Evolutionary conservation across 129 eudicot species (phyloP), one percentile per base, ranked within the genome.

Genomic region (Deinandra increscens): DNA sequence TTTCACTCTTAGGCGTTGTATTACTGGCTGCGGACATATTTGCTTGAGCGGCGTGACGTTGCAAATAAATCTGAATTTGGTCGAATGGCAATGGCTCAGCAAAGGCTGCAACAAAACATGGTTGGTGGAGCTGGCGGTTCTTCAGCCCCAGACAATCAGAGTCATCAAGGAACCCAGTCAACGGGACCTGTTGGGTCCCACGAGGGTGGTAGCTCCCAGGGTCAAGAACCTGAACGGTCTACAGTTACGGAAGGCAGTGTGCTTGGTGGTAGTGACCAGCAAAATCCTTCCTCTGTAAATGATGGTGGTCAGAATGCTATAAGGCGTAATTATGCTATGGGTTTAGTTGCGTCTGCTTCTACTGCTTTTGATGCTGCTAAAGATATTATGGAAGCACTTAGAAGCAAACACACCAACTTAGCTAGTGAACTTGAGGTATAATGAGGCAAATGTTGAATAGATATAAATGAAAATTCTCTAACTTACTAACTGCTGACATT

Each of bases 321-420:
- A 15, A 87, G 99, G 77, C 99, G 99, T 66, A 87, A 76, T 53
- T 82, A 85, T 66, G 95, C 93, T 43, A 78, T 89, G 83, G 88
- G 91, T n/a, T 81, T 88, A 59, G 94, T 84, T 74, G 97, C 93
- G 62, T 89, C 93, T 80, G 97, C 97, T 42, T 86, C 99, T 76
- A 94, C 91, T 79, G 99, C 97, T 64, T 94, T 94, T 70, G 99
- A 94, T 78, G 99, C 99, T 74, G 99, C 97, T 14, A 94, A 94
- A 72, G 99, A 94, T 72, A 87, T 94, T 41, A 94, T 94, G 99
- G 99, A 94, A 75, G 88, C 99, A 43, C 96, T 94, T 61, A 80
- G 99, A 78, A 89, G 97, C 87, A 94, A 94, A 55, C 99, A 94
- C 81, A 76, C 88, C 14, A 94, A 89, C 81, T 83, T 94, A 66